These are phyloP conservation scores for Fusarium anthophilum DNA, from an alignment of 2,329 filamentous ascomycete species.

Conservation along the genomic window DNA sequence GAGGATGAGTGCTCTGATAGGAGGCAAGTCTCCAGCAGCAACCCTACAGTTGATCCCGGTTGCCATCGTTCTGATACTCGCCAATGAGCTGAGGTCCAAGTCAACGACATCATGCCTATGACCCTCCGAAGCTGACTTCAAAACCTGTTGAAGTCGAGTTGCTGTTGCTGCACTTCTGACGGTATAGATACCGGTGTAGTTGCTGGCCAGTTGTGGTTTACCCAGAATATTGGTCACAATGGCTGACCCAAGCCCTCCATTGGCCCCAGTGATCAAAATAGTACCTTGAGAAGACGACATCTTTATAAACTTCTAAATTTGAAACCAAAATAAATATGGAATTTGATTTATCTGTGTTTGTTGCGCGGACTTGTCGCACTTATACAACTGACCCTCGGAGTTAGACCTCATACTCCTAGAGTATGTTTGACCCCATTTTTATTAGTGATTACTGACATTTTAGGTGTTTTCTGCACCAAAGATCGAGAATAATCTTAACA, in stretches of 20 bases:
- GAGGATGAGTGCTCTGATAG: constrained; percentile 52
- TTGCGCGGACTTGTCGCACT: not conserved
- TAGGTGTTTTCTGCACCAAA: not conserved
- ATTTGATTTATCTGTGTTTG: not conserved
- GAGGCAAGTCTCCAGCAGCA: constrained; percentile 47
- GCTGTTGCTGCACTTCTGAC: constrained; percentile 48
- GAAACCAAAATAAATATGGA: not conserved
- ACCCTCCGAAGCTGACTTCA: constrained; percentile 29
- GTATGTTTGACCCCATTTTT: not conserved
- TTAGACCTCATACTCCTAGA: not conserved
- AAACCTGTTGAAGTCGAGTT: constrained; percentile 36
- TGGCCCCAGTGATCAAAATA: constrained; percentile 51
- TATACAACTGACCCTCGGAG: constrained; percentile 17
- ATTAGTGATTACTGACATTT: constrained; percentile 9
- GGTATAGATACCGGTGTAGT: constrained; percentile 49
- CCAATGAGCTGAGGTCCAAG: constrained; percentile 46
- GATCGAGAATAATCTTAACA: constrained; percentile 8
- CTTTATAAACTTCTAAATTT: not conserved
- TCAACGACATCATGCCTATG: constrained; percentile 48
- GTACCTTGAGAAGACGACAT: constrained; percentile 41
- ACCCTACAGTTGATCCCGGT: constrained; percentile 44
- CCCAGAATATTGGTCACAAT: constrained; percentile 45
- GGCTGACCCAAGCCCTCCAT: constrained; percentile 51
- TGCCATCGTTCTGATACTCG: constrained; percentile 41
- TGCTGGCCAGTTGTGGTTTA: constrained; percentile 42